Evolutionary conservation across 2,329 filamentous ascomycete species (phyloP), one percentile per base, ranked within the genome.

Genomic region (Lecanicillium sp.): DNA sequence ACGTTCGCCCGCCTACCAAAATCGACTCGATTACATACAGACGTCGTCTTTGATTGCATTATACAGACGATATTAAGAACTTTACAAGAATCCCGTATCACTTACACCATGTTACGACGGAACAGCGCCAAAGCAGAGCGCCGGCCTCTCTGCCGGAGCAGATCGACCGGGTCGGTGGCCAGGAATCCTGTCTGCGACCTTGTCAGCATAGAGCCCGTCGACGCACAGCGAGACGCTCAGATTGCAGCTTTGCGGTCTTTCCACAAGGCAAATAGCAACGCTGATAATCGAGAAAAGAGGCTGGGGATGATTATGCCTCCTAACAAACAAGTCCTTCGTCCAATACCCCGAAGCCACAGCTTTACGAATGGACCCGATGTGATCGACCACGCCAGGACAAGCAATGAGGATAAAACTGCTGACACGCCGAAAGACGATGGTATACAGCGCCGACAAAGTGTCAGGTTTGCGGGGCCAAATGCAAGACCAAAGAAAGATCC

Each of bases 191-290:
- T 68, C 15, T 58, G 62, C 42, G 43, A 46, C 1, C 56, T 73
- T 15, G 64, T 72, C 36, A 61, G 69, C 36, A 71, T 78, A 32
- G 60, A 69, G 46, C 69, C 70, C 2, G 58, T 56, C 10, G 55
- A 60, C 4, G 72, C 73, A 3, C 68, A 73, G 35, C 65, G 74
- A 39, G 75, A 83, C 55, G 81, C 81, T 7, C 71, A 77, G 29
- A 68, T 72, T 29, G 80, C 81, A 17, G 81, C 81, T 7, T 61
- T 65, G 25, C 62, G 79, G 49, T 81, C 81, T 2, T 84, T 51
- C 55, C 62, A 6, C 66, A 71, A 43, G 71, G 72, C n/a, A 64
- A 64, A 39, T 62, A 62, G 27, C 60, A 64, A 11, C 60, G 6
- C 25, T 13, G 8, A 7, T 27, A n/a, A n/a, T n/a, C n/a, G n/a